phyloP scores from a whole-genome alignment of 768 basidiomycete genomes.

The Fomitopsis serialis region DNA sequence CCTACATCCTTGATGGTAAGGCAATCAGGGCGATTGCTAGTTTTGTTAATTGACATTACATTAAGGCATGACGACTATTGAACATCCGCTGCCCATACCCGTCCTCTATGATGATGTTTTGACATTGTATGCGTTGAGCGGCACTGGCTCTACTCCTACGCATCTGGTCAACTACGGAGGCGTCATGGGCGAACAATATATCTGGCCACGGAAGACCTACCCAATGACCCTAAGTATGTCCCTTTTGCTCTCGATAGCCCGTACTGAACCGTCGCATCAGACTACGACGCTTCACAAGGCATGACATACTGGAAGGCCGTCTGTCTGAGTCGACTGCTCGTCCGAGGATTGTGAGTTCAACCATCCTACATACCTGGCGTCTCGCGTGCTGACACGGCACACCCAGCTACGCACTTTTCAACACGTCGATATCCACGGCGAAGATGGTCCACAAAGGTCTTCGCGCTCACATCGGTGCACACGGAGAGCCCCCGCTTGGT shows the following conservation, averaged over 20 bases:
- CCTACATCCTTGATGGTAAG: constrained; percentile 72
- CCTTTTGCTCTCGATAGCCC: neutral
- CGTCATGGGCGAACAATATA: constrained; percentile 53
- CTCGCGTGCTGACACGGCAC: neutral
- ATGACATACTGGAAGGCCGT: constrained; percentile 51
- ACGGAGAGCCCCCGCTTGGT: constrained; percentile 66
- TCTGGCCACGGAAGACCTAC: constrained; percentile 63
- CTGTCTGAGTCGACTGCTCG: constrained; percentile 57
- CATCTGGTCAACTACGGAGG: constrained; percentile 81
- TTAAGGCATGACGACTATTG: constrained; percentile 71
- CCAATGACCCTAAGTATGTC: constrained; percentile 61
- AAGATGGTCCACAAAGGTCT: constrained; percentile 65
- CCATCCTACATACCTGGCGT: neutral
- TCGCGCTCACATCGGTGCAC: constrained; percentile 63
- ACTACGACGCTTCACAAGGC: constrained; percentile 56
- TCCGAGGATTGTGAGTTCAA: constrained; percentile 48
- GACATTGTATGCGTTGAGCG: constrained; percentile 57
- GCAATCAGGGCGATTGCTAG: neutral
- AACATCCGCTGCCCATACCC: constrained; percentile 65
- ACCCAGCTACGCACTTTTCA: constrained; percentile 59
- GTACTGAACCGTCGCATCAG: constrained; percentile 27
- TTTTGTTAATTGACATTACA: neutral
- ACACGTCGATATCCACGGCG: constrained; percentile 62
- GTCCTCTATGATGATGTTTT: constrained; percentile 62
- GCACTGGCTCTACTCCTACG: constrained; percentile 69